Evolutionary conservation across 2,329 filamentous ascomycete species (phyloP), one percentile per base, ranked within the genome.

Genomic region (Clonostachys solani): DNA sequence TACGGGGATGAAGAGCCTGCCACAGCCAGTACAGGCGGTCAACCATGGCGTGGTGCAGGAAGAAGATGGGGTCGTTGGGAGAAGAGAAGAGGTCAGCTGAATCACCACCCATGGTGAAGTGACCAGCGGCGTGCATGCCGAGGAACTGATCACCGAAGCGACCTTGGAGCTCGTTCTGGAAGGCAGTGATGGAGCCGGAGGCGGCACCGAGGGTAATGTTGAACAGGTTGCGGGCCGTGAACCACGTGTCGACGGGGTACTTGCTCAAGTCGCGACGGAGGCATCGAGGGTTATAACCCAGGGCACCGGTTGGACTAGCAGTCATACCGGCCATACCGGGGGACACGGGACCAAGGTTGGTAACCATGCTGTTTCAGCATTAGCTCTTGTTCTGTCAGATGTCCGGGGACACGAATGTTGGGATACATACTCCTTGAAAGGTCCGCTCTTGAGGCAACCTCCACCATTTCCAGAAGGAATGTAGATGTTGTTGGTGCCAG

Each of bases 381-480:
- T 16, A 40, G 12, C 15, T 45, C 15, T 33, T n/a, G 13, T 33
- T 29, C 33, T 40, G 5, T 10, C 1, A 40, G 43, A 45, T 40
- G 19, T 40, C n/a, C 17, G 23, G 23, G 23, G 23, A 29, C 23
- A 29, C 23, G 23, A 29, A 9, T n/a, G 23, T 36, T 16, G 10
- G 29, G 13, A 40, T 6, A 53, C 60, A 40, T 49, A 71, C 66
- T 79, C 65, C 53, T 65, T 70, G 62, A 81, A 79, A 0, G 77
- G 77, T 0, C 77, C 77, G 0, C 60, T 62, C 40, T 61, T 56
- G 6, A 81, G 59, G 51, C 77, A 81, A 23, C 77, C 80, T 43
- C 80, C 80, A 12, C 80, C 80, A 8, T 68, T 66, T n/a, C 75
- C 79, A 71, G 69, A 3, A 72, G 74, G 17, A 8, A 72, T 13